Percentiles rank a stretch among this genome's conserved stretches.
Evolutionary conservation across 371 early-diverging fungal species (phyloP).

Genomic region (Smittium culicis): DNA sequence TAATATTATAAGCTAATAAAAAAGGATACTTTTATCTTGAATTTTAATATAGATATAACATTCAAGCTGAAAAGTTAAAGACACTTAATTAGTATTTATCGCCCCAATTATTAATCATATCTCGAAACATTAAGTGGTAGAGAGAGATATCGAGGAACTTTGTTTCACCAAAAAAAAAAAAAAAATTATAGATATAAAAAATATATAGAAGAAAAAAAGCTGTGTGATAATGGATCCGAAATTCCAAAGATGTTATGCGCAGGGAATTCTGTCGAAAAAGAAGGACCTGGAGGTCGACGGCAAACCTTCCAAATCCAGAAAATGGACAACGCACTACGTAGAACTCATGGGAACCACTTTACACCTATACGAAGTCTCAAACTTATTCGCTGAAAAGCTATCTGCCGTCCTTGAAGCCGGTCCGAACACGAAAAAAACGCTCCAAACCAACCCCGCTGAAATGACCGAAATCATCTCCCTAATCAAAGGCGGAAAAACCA

Average conservation of each 20-base stretch:
- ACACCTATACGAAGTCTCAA: slow-evolving; percentile 40
- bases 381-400: slow-evolving; percentile 26
- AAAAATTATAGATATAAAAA: too few species aligned
- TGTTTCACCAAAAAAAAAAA: too few species aligned
- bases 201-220: too few species aligned
- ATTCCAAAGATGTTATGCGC: slow-evolving; percentile 53
- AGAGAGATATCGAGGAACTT: too few species aligned
- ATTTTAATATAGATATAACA: too few species aligned
- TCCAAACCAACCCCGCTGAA: slow-evolving; percentile 23
- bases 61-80: too few species aligned
- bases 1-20: too few species aligned
- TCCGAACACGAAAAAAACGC: slow-evolving; percentile 13
- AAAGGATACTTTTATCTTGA: too few species aligned
- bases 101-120: too few species aligned
- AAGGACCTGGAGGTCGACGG: slow-evolving; percentile 44
- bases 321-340: slow-evolving; percentile 50
- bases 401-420: slow-evolving; percentile 24
- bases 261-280: slow-evolving; percentile 49
- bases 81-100: too few species aligned
- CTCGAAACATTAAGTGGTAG: too few species aligned
- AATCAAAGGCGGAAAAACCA: slow-evolving; percentile 27
- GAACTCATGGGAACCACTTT: slow-evolving; percentile 50
- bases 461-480: slow-evolving; percentile 28
- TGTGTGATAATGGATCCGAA: too few species aligned
- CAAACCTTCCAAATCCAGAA: slow-evolving; percentile 31